phyloP scores from a whole-genome alignment of 441 rosid genomes.

The Cnidoscolus chayamansa region DNA sequence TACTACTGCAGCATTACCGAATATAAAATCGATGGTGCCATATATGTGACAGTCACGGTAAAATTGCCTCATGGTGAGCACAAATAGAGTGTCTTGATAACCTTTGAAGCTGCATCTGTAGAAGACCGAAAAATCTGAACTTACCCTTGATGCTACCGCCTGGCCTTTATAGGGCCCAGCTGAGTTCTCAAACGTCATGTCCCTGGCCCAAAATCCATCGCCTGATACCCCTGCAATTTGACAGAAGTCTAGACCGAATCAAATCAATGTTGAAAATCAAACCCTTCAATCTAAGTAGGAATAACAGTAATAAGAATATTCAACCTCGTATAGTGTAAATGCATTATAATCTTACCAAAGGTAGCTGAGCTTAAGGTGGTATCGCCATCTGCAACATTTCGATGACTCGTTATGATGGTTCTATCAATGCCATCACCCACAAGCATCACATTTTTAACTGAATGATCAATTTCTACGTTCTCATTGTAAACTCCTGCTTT shows the following conservation, averaged over 20 bases:
- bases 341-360: conserved; percentile 37
- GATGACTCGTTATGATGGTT: conserved; percentile 45
- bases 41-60: conserved; percentile 62
- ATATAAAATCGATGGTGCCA: conserved; percentile 67
- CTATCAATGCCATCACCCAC: conserved; percentile 69
- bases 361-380: conserved; percentile 56
- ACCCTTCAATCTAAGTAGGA: no score
- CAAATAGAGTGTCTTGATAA: conserved; percentile 62
- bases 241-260: background rate
- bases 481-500: conserved; percentile 61
- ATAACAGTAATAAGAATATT: no score
- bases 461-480: conserved; percentile 41
- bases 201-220: conserved; percentile 73
- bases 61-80: conserved; percentile 51
- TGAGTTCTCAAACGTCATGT: conserved; percentile 66
- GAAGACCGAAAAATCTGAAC: conserved; percentile 50
- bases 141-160: conserved; percentile 56
- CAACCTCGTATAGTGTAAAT: no score
- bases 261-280: no score
- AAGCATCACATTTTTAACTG: conserved; percentile 49
- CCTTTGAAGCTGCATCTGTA: conserved; percentile 63
- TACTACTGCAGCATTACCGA: conserved; percentile 48
- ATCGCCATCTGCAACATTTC: conserved; percentile 48
- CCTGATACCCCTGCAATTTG: conserved; percentile 45
- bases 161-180: conserved; percentile 64